phyloP scores from a whole-genome alignment of 176 grass and related monocot genomes.

The Musa itinerans region DNA sequence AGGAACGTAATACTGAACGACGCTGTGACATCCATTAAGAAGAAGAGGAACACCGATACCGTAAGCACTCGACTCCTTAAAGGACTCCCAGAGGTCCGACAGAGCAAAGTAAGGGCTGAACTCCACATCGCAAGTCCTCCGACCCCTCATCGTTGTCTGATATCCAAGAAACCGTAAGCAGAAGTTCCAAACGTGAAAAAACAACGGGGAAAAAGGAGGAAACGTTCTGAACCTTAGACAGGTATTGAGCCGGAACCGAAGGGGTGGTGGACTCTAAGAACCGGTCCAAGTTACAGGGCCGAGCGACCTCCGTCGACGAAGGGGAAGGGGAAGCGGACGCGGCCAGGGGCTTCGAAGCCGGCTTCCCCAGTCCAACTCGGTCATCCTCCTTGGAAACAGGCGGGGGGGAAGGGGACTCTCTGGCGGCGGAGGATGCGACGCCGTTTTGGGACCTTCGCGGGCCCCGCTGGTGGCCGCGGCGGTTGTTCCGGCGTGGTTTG shows the following conservation, averaged over 20 bases:
- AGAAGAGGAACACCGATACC: slow-evolving; percentile 58
- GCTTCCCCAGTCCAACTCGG: not conserved
- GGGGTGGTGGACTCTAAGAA: slow-evolving; percentile 53
- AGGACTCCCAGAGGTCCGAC: slow-evolving; percentile 64
- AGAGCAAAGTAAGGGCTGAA: slow-evolving; percentile 45
- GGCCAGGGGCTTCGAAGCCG: not conserved
- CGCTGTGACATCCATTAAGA: slow-evolving; percentile 39
- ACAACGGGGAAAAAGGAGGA: not conserved
- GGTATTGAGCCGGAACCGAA: slow-evolving; percentile 31
- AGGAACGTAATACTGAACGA: slow-evolving; percentile 73
- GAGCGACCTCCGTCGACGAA: too few species aligned
- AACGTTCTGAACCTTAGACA: slow-evolving; percentile 25
- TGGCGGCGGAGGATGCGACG: too few species aligned
- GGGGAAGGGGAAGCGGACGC: too few species aligned
- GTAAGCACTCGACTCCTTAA: slow-evolving; percentile 75
- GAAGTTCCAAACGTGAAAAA: slow-evolving; percentile 1
- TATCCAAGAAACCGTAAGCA: not conserved
- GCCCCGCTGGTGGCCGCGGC: not conserved
- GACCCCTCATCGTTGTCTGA: slow-evolving; percentile 27
- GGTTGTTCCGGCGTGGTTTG: not conserved
- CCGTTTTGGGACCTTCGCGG: too few species aligned
- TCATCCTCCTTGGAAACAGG: not conserved
- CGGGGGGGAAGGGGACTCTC: too few species aligned
- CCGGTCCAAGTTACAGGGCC: slow-evolving; percentile 42
- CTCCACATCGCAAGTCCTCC: slow-evolving; percentile 1